phyloP scores from a whole-genome alignment of 257 asterid genomes.

The Verbascum thapsus region DNA sequence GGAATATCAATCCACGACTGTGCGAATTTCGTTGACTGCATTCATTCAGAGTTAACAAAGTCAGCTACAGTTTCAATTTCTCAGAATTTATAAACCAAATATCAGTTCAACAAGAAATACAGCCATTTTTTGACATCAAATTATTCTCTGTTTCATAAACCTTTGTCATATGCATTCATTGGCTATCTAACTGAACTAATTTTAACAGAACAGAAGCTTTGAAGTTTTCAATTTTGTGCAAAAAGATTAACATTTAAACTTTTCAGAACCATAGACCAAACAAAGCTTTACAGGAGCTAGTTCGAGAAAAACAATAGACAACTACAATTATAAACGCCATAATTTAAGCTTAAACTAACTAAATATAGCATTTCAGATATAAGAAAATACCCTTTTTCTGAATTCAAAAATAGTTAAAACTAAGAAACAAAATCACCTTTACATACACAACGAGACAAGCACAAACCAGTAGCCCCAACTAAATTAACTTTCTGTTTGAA shows the following conservation, averaged over 20 bases:
- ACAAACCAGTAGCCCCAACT: slow-evolving; percentile 24
- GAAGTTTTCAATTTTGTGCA: background rate
- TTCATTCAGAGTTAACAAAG: slow-evolving; percentile 18
- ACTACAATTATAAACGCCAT: background rate
- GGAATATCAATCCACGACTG: slow-evolving; percentile 1
- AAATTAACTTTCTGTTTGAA: slow-evolving; percentile 1
- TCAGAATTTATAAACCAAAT: slow-evolving; percentile 20
- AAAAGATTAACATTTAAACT: background rate
- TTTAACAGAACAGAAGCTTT: background rate
- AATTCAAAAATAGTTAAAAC: slow-evolving; percentile 14
- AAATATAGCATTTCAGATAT: background rate
- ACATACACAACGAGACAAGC: background rate
- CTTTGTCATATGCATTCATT: background rate
- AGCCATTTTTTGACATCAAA: background rate
- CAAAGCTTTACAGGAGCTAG: slow-evolving; percentile 17
- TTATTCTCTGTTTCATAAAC: background rate
- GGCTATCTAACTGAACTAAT: too few relatives aligned
- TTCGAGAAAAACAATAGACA: background rate
- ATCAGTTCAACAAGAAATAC: slow-evolving; percentile 9
- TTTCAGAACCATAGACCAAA: background rate
- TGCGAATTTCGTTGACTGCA: slow-evolving; percentile 24
- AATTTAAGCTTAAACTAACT: background rate
- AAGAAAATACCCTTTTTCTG: slow-evolving; percentile 4
- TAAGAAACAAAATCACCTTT: background rate
- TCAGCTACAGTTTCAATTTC: slow-evolving; percentile 26